Conservation (phyloP, 2,329 filamentous ascomycete genomes). For the Pyrenochaeta sp. region DNA sequence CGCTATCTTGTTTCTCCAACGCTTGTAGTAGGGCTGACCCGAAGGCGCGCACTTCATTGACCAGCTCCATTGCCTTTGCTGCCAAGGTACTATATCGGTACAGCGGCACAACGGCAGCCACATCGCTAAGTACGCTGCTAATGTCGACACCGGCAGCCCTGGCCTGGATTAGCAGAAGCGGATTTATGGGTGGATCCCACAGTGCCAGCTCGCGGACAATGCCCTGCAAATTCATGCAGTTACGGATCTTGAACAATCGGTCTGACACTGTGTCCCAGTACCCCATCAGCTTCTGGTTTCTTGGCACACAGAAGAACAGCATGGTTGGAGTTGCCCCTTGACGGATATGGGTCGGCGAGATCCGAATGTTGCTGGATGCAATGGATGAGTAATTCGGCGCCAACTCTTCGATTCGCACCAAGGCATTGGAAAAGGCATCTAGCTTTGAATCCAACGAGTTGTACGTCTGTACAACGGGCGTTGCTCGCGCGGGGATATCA, state of each 20-base stretch:
- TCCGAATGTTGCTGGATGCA: constrained; percentile 9
- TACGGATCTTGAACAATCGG: constrained; percentile 46
- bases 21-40: not conserved
- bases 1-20: not conserved
- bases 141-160: constrained; percentile 19
- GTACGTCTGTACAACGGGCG: constrained; percentile 12
- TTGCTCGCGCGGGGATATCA: not conserved
- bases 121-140: constrained; percentile 12
- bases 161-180: constrained; percentile 26
- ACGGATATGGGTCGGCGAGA: not conserved
- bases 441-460: constrained; percentile 11
- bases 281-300: constrained; percentile 30
- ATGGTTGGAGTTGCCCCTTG: constrained; percentile 1
- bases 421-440: constrained; percentile 31
- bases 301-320: constrained; percentile 40
- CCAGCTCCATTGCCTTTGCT: not conserved
- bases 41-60: not conserved
- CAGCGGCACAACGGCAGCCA: constrained; percentile 33
- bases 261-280: constrained; percentile 39
- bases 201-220: constrained; percentile 20
- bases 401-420: constrained; percentile 22
- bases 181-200: constrained; percentile 42
- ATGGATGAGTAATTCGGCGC: constrained; percentile 20
- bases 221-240: constrained; percentile 46
- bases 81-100: constrained; percentile 30